Conservation (phyloP, 306 rosid genomes). For the Inga leiocalycina region DNA sequence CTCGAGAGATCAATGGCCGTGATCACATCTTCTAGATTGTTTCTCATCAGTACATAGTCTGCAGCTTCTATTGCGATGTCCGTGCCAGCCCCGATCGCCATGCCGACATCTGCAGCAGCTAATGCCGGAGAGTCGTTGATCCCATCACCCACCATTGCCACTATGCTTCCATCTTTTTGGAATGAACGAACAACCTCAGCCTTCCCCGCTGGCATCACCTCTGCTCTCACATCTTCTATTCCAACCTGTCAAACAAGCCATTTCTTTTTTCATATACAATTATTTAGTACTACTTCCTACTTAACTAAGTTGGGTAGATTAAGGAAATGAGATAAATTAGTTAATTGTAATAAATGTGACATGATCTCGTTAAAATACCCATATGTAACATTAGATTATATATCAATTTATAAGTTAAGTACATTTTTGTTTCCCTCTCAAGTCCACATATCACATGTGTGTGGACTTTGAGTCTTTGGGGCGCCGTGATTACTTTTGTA, state of each 20-base stretch:
- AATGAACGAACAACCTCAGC: slow-evolving; percentile 77
- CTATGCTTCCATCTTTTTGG: slow-evolving; percentile 80
- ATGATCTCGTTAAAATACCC: too few relatives aligned
- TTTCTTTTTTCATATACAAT: neutral
- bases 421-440: too few relatives aligned
- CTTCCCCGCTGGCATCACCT: slow-evolving; percentile 98
- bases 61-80: slow-evolving; percentile 98
- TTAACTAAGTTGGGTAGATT: neutral
- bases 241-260: slow-evolving; percentile 69
- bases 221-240: slow-evolving; percentile 86
- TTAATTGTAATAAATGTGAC: too few relatives aligned
- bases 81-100: slow-evolving; percentile 98
- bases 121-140: slow-evolving; percentile 96
- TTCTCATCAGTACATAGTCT: slow-evolving; percentile 86
- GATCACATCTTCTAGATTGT: slow-evolving; percentile 92
- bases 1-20: slow-evolving; percentile 94
- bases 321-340: too few relatives aligned
- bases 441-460: too few relatives aligned
- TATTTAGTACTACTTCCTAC: neutral
- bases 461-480: too few relatives aligned
- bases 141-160: slow-evolving; percentile 99
- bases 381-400: too few relatives aligned
- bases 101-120: slow-evolving; percentile 95
- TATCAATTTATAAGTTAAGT: too few relatives aligned
- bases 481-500: too few relatives aligned